A percentile compares a stretch with the other conserved stretches of the same genome.
Conservation (phyloP, 257 asterid genomes). For the Petrea volubilis region DNA sequence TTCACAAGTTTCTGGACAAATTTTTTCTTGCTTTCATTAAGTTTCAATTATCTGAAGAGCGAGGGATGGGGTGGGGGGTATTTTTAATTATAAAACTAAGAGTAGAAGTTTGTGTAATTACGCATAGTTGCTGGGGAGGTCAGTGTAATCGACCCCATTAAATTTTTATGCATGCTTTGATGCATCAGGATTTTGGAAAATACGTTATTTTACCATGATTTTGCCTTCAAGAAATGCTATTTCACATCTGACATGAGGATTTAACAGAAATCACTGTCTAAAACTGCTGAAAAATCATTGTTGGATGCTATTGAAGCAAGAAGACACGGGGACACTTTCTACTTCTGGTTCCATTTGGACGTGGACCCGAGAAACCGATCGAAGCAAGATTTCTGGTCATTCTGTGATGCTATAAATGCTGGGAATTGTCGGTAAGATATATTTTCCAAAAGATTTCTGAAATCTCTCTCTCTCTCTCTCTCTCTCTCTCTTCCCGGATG, state of each 20-base stretch:
- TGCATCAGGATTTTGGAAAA: too few species aligned
- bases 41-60: too few species aligned
- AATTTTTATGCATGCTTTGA: too few species aligned
- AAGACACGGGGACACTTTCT: conserved; percentile 80
- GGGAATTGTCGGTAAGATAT: conserved; percentile 90
- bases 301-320: conserved; percentile 63
- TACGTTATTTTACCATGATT: background rate
- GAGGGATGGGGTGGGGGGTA: too few species aligned
- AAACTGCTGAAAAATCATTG: conserved; percentile 73
- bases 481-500: background rate
- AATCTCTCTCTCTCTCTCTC: background rate
- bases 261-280: conserved; percentile 74
- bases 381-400: conserved; percentile 90
- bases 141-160: too few species aligned
- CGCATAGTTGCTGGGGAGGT: too few species aligned
- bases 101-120: too few species aligned
- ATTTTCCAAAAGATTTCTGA: background rate
- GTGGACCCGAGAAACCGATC: conserved; percentile 57
- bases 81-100: too few species aligned
- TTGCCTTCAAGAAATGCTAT: background rate
- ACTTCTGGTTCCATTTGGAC: conserved; percentile 88
- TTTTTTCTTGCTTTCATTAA: too few species aligned
- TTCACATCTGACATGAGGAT: conserved; percentile 14
- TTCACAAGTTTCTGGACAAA: too few species aligned
- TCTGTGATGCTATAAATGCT: conserved; percentile 88